phyloP scores from a whole-genome alignment of 2,329 filamentous ascomycete genomes.

The Colletotrichum trifolii region DNA sequence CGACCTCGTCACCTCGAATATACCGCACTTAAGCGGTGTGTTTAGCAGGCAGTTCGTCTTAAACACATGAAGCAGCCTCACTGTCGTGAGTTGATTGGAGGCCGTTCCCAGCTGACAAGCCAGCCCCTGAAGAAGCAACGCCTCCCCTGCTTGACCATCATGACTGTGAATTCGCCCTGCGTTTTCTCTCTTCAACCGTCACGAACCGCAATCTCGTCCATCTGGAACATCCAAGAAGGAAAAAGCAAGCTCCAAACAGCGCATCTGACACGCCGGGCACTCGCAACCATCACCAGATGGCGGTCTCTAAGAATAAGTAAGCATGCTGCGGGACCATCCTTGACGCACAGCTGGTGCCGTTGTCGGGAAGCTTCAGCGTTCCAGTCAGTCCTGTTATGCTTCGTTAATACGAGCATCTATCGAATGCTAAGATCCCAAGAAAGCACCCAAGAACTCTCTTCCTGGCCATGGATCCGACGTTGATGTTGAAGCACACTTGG shows the following conservation, averaged over 20 bases:
- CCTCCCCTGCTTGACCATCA: slow-evolving; percentile 4
- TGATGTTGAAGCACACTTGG: no score
- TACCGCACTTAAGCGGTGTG: slow-evolving; percentile 8
- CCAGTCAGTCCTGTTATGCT: slow-evolving; percentile 26
- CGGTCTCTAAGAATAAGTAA: slow-evolving; percentile 9
- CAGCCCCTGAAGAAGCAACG: slow-evolving; percentile 26
- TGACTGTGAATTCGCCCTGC: slow-evolving; percentile 15
- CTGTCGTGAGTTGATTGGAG: slow-evolving; percentile 24
- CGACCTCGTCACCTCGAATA: background rate
- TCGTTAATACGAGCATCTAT: slow-evolving; percentile 30
- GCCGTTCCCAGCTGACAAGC: slow-evolving; percentile 9
- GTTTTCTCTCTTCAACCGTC: slow-evolving; percentile 17
- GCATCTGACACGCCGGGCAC: slow-evolving; percentile 4
- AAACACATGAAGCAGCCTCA: background rate
- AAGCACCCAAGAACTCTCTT: background rate
- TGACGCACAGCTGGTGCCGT: no score
- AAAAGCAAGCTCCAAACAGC: slow-evolving; percentile 15
- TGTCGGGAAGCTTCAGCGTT: slow-evolving; percentile 1
- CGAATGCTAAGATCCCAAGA: background rate
- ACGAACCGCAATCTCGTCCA: background rate
- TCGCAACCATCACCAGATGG: slow-evolving; percentile 10
- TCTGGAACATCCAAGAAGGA: background rate
- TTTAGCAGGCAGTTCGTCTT: slow-evolving; percentile 17
- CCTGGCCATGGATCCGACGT: background rate
- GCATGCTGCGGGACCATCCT: background rate